Evolutionary conservation across 306 rosid genomes (phyloP), one percentile per base, ranked within the genome.

Genomic region (Pterocarpus macrocarpus): DNA sequence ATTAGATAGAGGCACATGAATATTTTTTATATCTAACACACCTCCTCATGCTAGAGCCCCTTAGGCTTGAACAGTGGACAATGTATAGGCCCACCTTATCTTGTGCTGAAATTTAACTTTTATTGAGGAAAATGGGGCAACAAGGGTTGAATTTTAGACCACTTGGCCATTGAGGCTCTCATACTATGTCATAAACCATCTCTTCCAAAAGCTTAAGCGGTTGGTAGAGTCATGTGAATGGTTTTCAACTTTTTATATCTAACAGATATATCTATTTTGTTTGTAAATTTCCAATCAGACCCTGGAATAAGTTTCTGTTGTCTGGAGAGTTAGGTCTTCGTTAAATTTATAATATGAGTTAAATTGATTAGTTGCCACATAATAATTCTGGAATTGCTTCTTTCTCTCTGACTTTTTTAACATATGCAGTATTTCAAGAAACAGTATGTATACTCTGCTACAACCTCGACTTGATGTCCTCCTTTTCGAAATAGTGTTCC

Each of bases 401-500:
- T 50, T 69, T 44, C 49, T 38, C 36, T 68, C 56, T 77, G 57
- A 62, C 57, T 64, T 63, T 14, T 64, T 58, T 59, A 77, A 12
- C 57, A 56, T 69, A 14, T 86, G 86, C 97, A 95, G 98, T 79
- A 92, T 95, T 85, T 89, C 98, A 11, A 95, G 91, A 90, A 91
- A 80, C 74, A 88, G 75, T 67, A 92, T 92, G 98, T 95, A 95
- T 77, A 81, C 84, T 70, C 78, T 89, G 91, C 92, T 95, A 86
- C 98, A 95, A 75, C 90, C 97, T 75, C 94, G 90, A 45, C 91
- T 95, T 64, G 93, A 91, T 88, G 87, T 86, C 81, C 90, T 95
- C 36, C 97, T 95, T 85, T 95, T 95, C 83, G 98, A 92, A 89
- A 87, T 95, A 75, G 92, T 92, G n/a, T 92, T 95, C 33, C 98